Base-by-base conservation (phyloP, 1,284 basidiomycete genomes). In the Apiotrichum mycotoxinovorans region DNA sequence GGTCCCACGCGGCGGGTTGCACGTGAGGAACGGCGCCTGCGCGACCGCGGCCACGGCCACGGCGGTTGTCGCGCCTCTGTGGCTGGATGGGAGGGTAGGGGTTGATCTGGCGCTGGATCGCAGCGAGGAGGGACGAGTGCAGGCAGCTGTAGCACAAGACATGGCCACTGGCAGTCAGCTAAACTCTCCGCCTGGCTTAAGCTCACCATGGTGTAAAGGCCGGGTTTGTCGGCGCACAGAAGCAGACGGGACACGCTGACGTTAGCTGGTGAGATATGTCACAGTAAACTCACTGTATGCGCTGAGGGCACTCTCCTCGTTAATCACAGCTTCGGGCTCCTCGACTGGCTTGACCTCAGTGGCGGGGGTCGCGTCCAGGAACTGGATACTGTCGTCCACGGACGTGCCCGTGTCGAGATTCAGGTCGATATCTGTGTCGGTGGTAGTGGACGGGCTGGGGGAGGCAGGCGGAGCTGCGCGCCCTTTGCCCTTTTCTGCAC, bases 231-330 rank as follows among this genome's bases (percentile, higher is more conserved):
- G 71, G 71, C 1, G 64, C 40, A 34, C 59, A 66, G 57, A 75
- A 73, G 54, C 73, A 75, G 3, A 75, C 63, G 1, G 73, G 72
- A 56, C 73, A 75, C 22, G 60, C 73, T 75, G 42, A 1, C 15
- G 52, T 60, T 50, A 57, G 51, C 34, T 42, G 18, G 25, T 1
- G 37, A 10, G 17, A 34, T 25, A 23, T 4, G 41, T 25, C 17
- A 25, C 17, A 18, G 18, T 0, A 4, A 43, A 48, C 62, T 54
- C 54, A 63, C 62, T 63, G 53, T 51, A 63, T 0, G 51, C 56
- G 17, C 42, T 54, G 14, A 63, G 40, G 14, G 48, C 37, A 20
- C 49, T 44, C 18, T 63, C 56, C 34, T 50, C 47, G 25, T 53
- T 58, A 23, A 58, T 55, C 26, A 51, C 52, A 17, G 34, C 34